Percentiles rank a stretch among this genome's conserved stretches.
These are phyloP conservation scores for Phytophthora hibernalis DNA, from an alignment of 352 stramenopile genomes.

Conservation along the genomic window DNA sequence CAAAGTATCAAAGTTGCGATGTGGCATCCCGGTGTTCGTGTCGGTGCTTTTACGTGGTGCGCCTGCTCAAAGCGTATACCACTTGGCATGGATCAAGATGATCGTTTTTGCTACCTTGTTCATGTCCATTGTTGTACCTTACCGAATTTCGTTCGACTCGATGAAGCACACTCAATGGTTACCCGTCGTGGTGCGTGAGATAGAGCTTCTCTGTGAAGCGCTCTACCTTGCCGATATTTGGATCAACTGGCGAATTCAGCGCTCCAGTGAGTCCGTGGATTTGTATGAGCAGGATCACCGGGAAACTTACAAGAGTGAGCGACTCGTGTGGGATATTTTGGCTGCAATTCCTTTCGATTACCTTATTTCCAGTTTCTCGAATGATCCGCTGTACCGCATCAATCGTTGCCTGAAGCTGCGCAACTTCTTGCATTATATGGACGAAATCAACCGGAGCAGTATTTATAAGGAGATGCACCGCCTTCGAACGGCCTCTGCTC, in stretches of 20 bases:
- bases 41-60: conserved; percentile 37
- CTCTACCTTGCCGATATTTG: conserved; percentile 67
- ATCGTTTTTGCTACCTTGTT: conserved; percentile 47
- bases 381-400: conserved; percentile 45
- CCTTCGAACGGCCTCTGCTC: conserved; percentile 46
- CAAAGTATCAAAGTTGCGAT: not conserved
- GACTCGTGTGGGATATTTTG: conserved; percentile 49
- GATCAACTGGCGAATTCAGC: conserved; percentile 57
- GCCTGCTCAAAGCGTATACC: conserved; percentile 51
- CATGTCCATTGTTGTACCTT: conserved; percentile 57
- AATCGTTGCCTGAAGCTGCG: conserved; percentile 58
- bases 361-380: conserved; percentile 41
- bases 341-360: conserved; percentile 58
- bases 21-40: conserved; percentile 19
- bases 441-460: conserved; percentile 65
- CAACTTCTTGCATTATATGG: conserved; percentile 64
- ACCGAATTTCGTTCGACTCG: conserved; percentile 60
- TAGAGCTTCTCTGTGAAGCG: conserved; percentile 56
- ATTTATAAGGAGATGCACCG: conserved; percentile 71
- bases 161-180: conserved; percentile 38
- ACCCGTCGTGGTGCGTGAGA: conserved; percentile 32
- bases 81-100: conserved; percentile 61
- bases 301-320: conserved; percentile 51
- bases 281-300: conserved; percentile 62
- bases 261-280: conserved; percentile 52